A percentile compares a stretch with the other conserved stretches of the same genome.
phyloP scores from a whole-genome alignment of 202 grass and related monocot species.

The Dendrocalamus latiflorus region DNA sequence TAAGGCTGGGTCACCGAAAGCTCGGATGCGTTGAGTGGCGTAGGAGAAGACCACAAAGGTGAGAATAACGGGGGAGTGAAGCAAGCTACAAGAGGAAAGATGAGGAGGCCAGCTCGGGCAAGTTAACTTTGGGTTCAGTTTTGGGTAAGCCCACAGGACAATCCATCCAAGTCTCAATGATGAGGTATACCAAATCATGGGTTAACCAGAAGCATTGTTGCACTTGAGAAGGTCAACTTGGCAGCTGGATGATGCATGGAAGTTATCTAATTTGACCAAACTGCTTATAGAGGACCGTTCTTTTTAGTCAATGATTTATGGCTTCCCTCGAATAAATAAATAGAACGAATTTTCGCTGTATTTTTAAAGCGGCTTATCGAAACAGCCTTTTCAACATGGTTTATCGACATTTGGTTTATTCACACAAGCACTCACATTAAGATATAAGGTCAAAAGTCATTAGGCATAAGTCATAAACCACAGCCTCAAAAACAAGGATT shows the following conservation, averaged over 20 bases:
- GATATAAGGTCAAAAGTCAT: too few relatives aligned
- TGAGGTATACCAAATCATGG: background rate
- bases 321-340: too few relatives aligned
- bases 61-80: slow-evolving; percentile 31
- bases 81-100: slow-evolving; percentile 2
- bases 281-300: background rate
- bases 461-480: too few relatives aligned
- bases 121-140: slow-evolving; percentile 30
- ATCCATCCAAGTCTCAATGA: background rate
- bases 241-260: background rate
- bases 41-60: slow-evolving; percentile 30
- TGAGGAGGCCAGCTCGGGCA: slow-evolving; percentile 3
- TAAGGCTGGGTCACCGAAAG: background rate
- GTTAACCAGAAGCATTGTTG: background rate
- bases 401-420: too few relatives aligned
- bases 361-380: too few relatives aligned
- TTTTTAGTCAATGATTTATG: too few relatives aligned
- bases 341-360: accelerated
- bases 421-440: too few relatives aligned
- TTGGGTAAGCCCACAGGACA: background rate
- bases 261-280: slow-evolving; percentile 8
- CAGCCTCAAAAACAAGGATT: too few relatives aligned
- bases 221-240: background rate
- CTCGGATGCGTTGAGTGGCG: slow-evolving; percentile 63
- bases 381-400: too few relatives aligned